Base-by-base conservation (phyloP, 1,139 yeast genomes). In the Diutina scorzettiae region DNA sequence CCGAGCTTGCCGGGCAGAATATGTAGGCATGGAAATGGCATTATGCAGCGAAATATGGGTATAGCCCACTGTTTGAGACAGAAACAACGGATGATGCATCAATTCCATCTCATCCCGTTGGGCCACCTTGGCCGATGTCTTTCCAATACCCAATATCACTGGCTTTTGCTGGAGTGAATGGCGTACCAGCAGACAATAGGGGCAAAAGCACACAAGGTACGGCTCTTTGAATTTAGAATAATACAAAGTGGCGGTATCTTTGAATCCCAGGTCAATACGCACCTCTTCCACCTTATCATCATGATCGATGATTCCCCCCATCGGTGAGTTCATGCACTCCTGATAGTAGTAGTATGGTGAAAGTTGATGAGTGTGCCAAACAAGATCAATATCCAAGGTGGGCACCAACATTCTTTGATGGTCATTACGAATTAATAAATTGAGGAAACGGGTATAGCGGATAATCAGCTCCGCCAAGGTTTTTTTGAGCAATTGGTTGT, bases 291-390 rank as follows among this genome's bases (percentile, higher is more conserved):
- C 50, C 44, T 58, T 58, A 42, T 60, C 63, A 37, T 59, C 60
- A 39, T 60, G 64, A 48, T 59, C 60, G 23, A 59, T 46, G 18
- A 58, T 52, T 20, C 36, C 44, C 28, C 9, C 33, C 32, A n/a
- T 44, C 47, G 48, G 16, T 47, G 42, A 37, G 4, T 36, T 33
- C 24, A 45, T 41, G 41, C 60, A 57, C 41, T 53, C 56, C 2
- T 48, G 41, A 37, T 53, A 51, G 46, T 66, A 65, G 21, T 48
- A 48, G 18, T 40, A 43, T 33, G 58, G 55, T 2, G 55, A 49
- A 25, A 65, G 49, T 44, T 61, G 67, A 45, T 65, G 69, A 5
- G 70, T 64, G 44, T 62, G 69, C 70, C 71, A 65, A 2, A 60
- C 51, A 31, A 66, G 51, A 45, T 66, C 70, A 28, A 66, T 58